These are phyloP conservation scores for Pestalotiopsis sp. DNA, from an alignment of 2,329 filamentous ascomycete species.

Conservation along the genomic window DNA sequence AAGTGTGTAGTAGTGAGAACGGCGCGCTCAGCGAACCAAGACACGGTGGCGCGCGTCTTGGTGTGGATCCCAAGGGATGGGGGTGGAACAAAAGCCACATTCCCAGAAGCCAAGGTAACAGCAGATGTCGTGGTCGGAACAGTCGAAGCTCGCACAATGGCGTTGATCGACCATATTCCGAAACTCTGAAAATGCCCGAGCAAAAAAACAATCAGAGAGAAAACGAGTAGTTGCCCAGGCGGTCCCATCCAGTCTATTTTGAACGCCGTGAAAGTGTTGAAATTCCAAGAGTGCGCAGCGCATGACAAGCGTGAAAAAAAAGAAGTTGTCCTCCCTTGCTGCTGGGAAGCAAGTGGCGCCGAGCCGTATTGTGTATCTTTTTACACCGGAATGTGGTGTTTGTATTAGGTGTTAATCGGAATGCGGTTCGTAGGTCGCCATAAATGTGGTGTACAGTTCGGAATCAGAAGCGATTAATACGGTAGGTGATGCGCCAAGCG, in stretches of 20 bases:
- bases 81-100: background rate
- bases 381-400: constrained; percentile 14
- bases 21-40: background rate
- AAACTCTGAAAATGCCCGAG: constrained; percentile 1
- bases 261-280: constrained; percentile 11
- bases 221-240: background rate
- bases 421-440: constrained; percentile 24
- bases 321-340: constrained; percentile 23
- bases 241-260: constrained; percentile 12
- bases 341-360: constrained; percentile 24
- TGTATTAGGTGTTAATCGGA: constrained; percentile 33
- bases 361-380: constrained; percentile 20
- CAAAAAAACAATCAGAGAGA: background rate
- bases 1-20: constrained; percentile 8
- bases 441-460: constrained; percentile 33
- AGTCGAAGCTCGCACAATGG: background rate
- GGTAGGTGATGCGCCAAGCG: constrained; percentile 15
- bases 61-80: constrained; percentile 2
- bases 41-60: background rate
- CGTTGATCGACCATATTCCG: background rate
- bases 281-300: constrained; percentile 20
- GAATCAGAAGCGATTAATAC: constrained; percentile 25
- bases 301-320: constrained; percentile 15
- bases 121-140: constrained; percentile 5
- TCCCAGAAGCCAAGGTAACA: background rate